A percentile compares a stretch with the other conserved stretches of the same genome.
Evolutionary conservation across 352 stramenopile genomes (phyloP).

Genomic region (Pythium grandisporangium): DNA sequence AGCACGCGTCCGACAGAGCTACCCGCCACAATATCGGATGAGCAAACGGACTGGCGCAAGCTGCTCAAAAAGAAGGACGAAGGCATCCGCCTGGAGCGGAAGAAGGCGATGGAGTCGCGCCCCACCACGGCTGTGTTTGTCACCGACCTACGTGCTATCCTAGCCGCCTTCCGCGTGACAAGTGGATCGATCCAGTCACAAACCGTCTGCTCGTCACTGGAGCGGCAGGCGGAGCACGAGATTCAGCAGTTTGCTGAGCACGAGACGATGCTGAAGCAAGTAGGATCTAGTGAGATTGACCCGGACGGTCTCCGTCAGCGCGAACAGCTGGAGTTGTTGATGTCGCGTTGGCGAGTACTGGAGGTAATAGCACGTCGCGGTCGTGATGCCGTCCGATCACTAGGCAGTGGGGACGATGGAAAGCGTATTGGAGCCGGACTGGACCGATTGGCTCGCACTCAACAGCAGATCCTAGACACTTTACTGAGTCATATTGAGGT

Average conservation of each 20-base stretch:
- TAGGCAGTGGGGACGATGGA: constrained; percentile 25
- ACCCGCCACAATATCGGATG: constrained; percentile 43
- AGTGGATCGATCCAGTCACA: constrained; percentile 2
- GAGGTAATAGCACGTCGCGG: too few relatives aligned
- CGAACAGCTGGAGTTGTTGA: constrained; percentile 6
- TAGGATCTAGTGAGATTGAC: too few relatives aligned
- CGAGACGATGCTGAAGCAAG: constrained; percentile 4
- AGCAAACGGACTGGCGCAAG: constrained; percentile 57
- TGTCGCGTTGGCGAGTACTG: constrained; percentile 39
- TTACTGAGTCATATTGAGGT: constrained; percentile 26
- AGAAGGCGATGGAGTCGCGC: too few relatives aligned
- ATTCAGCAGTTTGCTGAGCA: constrained; percentile 25
- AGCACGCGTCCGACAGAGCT: constrained; percentile 36
- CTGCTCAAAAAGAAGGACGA: constrained; percentile 31
- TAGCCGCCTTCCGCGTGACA: constrained; percentile 30
- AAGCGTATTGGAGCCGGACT: constrained; percentile 24
- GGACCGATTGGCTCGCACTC: constrained; percentile 24
- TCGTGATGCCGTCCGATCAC: constrained; percentile 35
- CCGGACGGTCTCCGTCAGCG: too few relatives aligned
- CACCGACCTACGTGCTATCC: constrained; percentile 35
- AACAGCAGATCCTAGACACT: constrained; percentile 36
- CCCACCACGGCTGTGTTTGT: constrained; percentile 32
- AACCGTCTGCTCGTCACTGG: constrained; percentile 32
- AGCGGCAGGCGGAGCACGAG: constrained; percentile 42
- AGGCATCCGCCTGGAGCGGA: too few relatives aligned